phyloP scores from a whole-genome alignment of 75 land plant species.

The Selaginella moellendorffii region DNA sequence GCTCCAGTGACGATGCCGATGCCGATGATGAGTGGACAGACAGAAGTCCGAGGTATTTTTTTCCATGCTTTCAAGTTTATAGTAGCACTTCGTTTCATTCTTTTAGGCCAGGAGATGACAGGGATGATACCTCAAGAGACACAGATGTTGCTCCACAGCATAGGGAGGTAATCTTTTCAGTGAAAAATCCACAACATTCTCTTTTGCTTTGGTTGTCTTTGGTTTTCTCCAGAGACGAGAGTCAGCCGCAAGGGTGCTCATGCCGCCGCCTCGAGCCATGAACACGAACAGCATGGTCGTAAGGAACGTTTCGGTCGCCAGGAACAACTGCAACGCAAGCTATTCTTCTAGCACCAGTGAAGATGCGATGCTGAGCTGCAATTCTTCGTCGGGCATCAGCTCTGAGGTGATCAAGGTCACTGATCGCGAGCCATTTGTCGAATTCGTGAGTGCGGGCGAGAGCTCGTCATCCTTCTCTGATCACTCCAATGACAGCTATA shows the following conservation, averaged over 20 bases:
- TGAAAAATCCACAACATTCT: neutral
- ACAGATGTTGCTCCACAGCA: neutral
- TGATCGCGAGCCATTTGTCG: no score
- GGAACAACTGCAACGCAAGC: neutral
- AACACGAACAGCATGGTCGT: neutral
- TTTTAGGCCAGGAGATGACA: slow-evolving; percentile 19
- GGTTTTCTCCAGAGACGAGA: neutral
- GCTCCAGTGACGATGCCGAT: slow-evolving; percentile 94
- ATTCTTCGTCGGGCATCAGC: no score
- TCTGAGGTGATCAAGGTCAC: no score
- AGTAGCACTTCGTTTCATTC: no score
- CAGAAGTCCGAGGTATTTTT: slow-evolving; percentile 67
- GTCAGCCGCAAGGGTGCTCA: neutral
- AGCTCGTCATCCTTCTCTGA: no score
- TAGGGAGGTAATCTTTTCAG: neutral
- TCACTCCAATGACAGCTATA: no score
- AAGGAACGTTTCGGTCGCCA: neutral
- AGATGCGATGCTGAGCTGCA: neutral
- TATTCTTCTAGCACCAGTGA: neutral
- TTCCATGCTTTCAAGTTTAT: neutral
- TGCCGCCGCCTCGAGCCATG: neutral
- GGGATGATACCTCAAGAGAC: slow-evolving; percentile 20
- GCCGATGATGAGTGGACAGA: slow-evolving; percentile 99
- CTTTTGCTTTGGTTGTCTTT: neutral
- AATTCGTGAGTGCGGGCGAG: no score